Evolutionary conservation across 169 alveolate genomes (phyloP).

Genomic region (Cardiosporidium cionae): DNA sequence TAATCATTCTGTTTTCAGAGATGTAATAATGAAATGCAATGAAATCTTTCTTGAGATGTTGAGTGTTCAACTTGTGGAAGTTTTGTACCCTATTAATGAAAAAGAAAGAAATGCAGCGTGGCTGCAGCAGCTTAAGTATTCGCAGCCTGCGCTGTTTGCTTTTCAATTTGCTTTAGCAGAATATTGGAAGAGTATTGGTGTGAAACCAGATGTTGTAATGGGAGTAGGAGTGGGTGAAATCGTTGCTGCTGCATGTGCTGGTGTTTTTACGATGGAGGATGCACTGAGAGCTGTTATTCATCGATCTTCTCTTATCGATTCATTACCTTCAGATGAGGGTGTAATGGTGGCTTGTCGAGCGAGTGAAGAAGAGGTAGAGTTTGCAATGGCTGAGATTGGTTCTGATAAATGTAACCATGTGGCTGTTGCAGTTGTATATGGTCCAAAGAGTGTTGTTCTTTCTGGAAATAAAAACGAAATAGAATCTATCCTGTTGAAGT

Average conservation of each 20-base stretch:
- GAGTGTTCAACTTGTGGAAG: neutral
- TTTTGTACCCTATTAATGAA: slow-evolving; percentile 12
- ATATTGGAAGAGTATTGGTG: slow-evolving; percentile 48
- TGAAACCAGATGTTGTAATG: slow-evolving; percentile 48
- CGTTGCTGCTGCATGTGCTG: slow-evolving; percentile 54
- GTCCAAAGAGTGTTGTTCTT: slow-evolving; percentile 52
- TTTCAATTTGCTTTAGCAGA: slow-evolving; percentile 45
- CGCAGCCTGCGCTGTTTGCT: slow-evolving; percentile 42
- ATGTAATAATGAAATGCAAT: slow-evolving; percentile 10
- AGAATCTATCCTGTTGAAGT: slow-evolving; percentile 5
- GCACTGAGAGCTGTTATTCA: slow-evolving; percentile 18
- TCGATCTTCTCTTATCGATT: slow-evolving; percentile 12
- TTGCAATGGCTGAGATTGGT: slow-evolving; percentile 16
- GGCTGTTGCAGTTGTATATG: slow-evolving; percentile 41
- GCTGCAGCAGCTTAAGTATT: slow-evolving; percentile 6
- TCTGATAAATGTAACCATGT: slow-evolving; percentile 8
- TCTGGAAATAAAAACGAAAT: slow-evolving; percentile 48
- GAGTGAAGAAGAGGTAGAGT: slow-evolving; percentile 9
- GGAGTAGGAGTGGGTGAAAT: slow-evolving; percentile 58
- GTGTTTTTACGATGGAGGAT: slow-evolving; percentile 34
- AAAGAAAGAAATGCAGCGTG: slow-evolving; percentile 1
- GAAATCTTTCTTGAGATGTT: slow-evolving; percentile 8
- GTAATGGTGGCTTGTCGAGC: slow-evolving; percentile 27
- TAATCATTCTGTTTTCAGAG: slow-evolving; percentile 30
- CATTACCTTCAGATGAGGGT: slow-evolving; percentile 8